Base-by-base conservation (phyloP, 441 rosid species). In the Jatropha multifida region DNA sequence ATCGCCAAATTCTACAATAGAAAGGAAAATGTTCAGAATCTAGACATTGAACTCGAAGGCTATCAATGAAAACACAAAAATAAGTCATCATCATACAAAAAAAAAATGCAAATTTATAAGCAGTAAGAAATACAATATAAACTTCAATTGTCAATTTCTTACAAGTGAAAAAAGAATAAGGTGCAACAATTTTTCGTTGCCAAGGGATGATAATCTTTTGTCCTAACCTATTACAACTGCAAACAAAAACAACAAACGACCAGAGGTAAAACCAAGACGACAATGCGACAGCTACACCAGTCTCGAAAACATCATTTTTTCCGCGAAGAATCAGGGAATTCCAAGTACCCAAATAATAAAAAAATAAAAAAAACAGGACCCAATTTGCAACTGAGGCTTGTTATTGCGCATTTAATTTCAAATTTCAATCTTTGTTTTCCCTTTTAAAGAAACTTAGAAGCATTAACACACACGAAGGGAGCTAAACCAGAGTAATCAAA, bases 401-500 rank as follows among this genome's bases (percentile, higher is more conserved):
- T n/a, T 46, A 27, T 52, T 46, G 3, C 4, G 56, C 27, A 5
- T 68, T 51, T 51, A 8, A n/a, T 55, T 69, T 32, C 6, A 69
- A 69, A 52, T 27, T 49, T 3, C 23, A 23, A 68, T 49, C 42
- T 49, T 67, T 67, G 18, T 27, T 42, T 49, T 38, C 63, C 20
- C 27, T 4, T 10, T 23, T 62, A 4, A 14, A 20, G 70, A 67
- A 67, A 48, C 18, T 23, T 26, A 68, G 11, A 23, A 37, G 42
- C 72, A 38, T 12, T 12, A 56, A 49, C 37, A 55, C 73, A 55
- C 18, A 41, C 74, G 49, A 41, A 56, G 64, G 56, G 18, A 41
- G 51, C 15, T 58, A 71, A 42, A 71, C 20, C 40, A 20, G 41
- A 40, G 32, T 14, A 41, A 58, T 23, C 13, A 14, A 71, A 71